Percentiles rank a stretch among this genome's conserved stretches.
phyloP scores from a whole-genome alignment of 441 rosid species.

The Populus tomentosa region DNA sequence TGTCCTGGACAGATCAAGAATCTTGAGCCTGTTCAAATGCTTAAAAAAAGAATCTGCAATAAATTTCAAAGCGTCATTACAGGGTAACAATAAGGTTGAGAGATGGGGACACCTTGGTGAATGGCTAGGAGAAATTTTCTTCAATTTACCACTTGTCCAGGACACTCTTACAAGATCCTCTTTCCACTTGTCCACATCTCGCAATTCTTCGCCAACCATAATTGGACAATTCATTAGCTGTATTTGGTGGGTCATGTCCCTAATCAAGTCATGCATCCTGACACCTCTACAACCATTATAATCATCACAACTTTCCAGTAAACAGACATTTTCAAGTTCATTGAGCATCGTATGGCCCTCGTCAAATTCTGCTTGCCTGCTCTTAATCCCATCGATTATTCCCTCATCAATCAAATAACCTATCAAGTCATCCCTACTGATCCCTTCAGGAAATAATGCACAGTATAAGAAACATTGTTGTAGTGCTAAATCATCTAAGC shows the following conservation, averaged over 20 bases:
- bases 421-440: not conserved
- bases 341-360: slow-evolving; percentile 5
- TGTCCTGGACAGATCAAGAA: slow-evolving; percentile 17
- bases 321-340: not conserved
- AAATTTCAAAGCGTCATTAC: not conserved
- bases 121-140: slow-evolving; percentile 8
- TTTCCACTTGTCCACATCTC: slow-evolving; percentile 11
- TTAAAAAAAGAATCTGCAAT: slow-evolving; percentile 12
- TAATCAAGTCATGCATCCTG: not conserved
- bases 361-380: not conserved
- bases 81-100: slow-evolving; percentile 20
- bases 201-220: slow-evolving; percentile 18
- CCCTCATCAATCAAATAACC: not conserved
- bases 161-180: slow-evolving; percentile 9
- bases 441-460: not conserved
- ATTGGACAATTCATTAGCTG: not conserved
- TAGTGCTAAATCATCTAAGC: not conserved
- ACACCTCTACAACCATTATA: not conserved
- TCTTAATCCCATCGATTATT: not conserved
- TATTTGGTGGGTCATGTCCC: not conserved
- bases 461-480: not conserved
- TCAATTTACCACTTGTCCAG: not conserved
- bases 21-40: slow-evolving; percentile 4
- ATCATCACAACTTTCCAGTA: not conserved
- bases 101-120: slow-evolving; percentile 22